Conservation (phyloP, 208 protist species). For the Acanthamoeba healyi region DNA sequence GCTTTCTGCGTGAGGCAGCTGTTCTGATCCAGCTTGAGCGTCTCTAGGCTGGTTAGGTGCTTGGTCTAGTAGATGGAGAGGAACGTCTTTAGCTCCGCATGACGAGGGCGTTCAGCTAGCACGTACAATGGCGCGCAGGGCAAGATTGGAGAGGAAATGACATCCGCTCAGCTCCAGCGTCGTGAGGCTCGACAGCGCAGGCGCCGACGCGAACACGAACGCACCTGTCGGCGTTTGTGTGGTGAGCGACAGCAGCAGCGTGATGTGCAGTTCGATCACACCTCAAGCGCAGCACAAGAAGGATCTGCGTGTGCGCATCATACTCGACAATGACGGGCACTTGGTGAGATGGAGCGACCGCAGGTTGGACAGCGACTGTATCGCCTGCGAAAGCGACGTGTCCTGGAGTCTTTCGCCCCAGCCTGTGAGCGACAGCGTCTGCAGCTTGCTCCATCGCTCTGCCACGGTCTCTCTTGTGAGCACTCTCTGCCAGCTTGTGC, state of each 20-base stretch:
- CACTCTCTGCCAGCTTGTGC: too few relatives aligned
- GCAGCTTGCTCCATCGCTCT: neutral
- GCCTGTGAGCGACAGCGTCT: neutral
- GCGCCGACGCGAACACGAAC: neutral
- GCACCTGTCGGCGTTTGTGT: too few relatives aligned
- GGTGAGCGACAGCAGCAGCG: too few relatives aligned
- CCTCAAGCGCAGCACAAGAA: too few relatives aligned
- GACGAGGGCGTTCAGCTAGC: too few relatives aligned
- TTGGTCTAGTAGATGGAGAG: neutral
- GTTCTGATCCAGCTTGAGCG: neutral
- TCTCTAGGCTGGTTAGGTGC: neutral
- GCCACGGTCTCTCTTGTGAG: neutral
- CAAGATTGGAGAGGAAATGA: neutral
- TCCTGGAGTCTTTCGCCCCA: neutral
- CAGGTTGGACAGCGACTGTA: neutral
- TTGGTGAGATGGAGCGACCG: neutral
- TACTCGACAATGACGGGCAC: neutral
- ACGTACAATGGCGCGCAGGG: slow-evolving; percentile 10
- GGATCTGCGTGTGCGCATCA: neutral
- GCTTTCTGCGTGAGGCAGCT: neutral
- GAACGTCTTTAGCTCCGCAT: neutral
- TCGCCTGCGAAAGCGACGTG: neutral
- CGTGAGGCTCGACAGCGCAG: neutral
- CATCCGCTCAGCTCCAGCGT: neutral
- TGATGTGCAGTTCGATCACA: too few relatives aligned